Base-by-base conservation (phyloP, 139 green algal species). In the Ostreobium quekettii region DNA sequence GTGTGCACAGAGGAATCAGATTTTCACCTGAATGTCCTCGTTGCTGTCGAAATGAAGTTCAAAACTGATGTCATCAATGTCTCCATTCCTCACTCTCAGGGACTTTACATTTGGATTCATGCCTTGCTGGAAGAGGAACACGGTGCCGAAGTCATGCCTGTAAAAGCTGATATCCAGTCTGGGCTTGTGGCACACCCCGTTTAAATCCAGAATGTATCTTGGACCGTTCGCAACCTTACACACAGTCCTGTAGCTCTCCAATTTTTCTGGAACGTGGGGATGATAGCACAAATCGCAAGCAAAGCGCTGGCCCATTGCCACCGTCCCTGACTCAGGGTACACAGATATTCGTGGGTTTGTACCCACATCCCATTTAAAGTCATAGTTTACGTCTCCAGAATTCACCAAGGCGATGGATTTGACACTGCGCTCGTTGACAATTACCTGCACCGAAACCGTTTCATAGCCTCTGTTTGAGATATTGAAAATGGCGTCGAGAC, bases 321-420 rank as follows among this genome's bases (percentile, higher is more conserved):
- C 85, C 0, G 66, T 83, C 58, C 83, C 86, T 4, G 60, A 53
- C 57, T 76, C 63, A 1, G 87, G 87, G 47, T 67, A 72, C 47
- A 94, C 78, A 30, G 57, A 72, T 19, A 93, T 26, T 8, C 70
- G 60, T 30, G 78, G 73, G 32, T 74, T 71, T 30, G 74, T 74
- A 47, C 86, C 86, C 47, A 82, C n/a, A 48, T 86, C 67, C 82
- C 82, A 91, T 0, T 76, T 32, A 59, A 86, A 93, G 72, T 89
- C 81, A 72, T 80, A 90, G 61, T 74, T 81, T 46, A 88, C 60
- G 1, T 65, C 48, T 6, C 85, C 83, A 32, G 71, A 76, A 76
- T 93, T 93, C 60, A 87, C 61, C 15, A 93, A 64, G 28, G 75
- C 42, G 31, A 93, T 29, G 19, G 77, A 61, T 22, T 70, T 73